Percentiles rank a stretch among this genome's conserved stretches.
phyloP scores from a whole-genome alignment of 2,329 filamentous ascomycete species.

The Cytospora piceae region DNA sequence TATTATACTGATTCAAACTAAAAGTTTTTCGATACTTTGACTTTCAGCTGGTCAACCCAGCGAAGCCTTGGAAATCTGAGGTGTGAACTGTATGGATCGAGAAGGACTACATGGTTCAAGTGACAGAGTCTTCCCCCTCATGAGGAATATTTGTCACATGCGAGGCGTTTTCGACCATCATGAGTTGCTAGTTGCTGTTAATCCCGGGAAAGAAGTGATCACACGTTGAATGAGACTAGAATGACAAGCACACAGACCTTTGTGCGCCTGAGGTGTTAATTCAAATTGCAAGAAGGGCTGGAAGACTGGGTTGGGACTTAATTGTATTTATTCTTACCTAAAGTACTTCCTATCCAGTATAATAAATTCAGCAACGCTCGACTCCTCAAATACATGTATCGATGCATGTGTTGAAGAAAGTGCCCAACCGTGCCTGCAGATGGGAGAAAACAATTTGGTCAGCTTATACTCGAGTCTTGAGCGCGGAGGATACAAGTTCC shows the following conservation, averaged over 20 bases:
- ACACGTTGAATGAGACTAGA: not conserved
- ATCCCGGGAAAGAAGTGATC: not conserved
- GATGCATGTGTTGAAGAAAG: too few relatives aligned
- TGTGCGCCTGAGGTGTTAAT: not conserved
- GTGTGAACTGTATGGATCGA: constrained; percentile 16
- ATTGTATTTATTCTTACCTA: too few relatives aligned
- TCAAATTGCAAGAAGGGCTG: not conserved
- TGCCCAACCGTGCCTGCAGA: too few relatives aligned
- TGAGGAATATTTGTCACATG: not conserved
- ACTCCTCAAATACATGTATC: too few relatives aligned
- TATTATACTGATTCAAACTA: not conserved
- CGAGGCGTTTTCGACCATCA: not conserved
- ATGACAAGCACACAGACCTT: too few relatives aligned
- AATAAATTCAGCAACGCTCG: too few relatives aligned
- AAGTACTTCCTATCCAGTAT: too few relatives aligned
- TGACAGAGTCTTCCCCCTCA: constrained; percentile 1
- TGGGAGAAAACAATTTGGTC: too few relatives aligned
- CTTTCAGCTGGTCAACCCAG: constrained; percentile 23
- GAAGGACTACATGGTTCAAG: constrained; percentile 4
- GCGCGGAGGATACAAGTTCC: too few relatives aligned
- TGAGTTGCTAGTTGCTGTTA: not conserved
- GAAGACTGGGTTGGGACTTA: not conserved
- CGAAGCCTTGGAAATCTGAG: constrained; percentile 9
- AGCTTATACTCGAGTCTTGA: too few relatives aligned
- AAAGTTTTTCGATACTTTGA: constrained; percentile 28